Evolutionary conservation across 2,329 filamentous ascomycete species (phyloP).

Genomic region (Colletotrichum plurivorum): DNA sequence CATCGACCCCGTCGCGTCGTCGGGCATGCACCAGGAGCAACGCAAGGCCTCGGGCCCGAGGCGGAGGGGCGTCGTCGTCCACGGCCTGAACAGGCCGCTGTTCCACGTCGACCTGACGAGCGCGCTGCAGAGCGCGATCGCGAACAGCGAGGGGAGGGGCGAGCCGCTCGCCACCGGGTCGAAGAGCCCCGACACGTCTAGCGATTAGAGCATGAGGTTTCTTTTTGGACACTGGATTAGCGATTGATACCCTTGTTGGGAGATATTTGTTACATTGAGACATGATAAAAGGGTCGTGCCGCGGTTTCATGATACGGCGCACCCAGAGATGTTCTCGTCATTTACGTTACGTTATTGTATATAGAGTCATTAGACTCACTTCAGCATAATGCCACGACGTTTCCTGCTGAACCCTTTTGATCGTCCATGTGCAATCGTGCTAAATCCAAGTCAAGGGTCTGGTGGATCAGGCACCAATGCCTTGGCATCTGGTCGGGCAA

Average conservation of each 20-base stretch:
- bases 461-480: no score
- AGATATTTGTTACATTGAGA: constrained; percentile 20
- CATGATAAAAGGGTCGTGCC: neutral
- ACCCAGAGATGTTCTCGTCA: constrained; percentile 2
- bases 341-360: constrained; percentile 8
- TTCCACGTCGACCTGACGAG: constrained; percentile 95
- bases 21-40: constrained; percentile 19
- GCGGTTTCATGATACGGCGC: constrained; percentile 16
- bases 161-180: constrained; percentile 3
- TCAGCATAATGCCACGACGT: neutral
- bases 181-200: constrained; percentile 29
- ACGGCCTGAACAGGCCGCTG: constrained; percentile 89
- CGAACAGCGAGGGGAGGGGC: constrained; percentile 76
- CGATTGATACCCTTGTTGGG: constrained; percentile 39
- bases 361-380: neutral
- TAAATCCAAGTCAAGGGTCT: neutral
- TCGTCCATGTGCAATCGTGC: neutral
- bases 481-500: neutral
- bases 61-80: constrained; percentile 76
- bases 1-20: constrained; percentile 46
- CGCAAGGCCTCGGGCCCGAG: constrained; percentile 54
- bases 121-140: constrained; percentile 88
- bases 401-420: neutral
- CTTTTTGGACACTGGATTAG: constrained; percentile 25
- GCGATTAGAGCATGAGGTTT: constrained; percentile 17